Base-by-base conservation (phyloP, 495 filamentous ascomycete species). In the Annulohypoxylon moriforme region DNA sequence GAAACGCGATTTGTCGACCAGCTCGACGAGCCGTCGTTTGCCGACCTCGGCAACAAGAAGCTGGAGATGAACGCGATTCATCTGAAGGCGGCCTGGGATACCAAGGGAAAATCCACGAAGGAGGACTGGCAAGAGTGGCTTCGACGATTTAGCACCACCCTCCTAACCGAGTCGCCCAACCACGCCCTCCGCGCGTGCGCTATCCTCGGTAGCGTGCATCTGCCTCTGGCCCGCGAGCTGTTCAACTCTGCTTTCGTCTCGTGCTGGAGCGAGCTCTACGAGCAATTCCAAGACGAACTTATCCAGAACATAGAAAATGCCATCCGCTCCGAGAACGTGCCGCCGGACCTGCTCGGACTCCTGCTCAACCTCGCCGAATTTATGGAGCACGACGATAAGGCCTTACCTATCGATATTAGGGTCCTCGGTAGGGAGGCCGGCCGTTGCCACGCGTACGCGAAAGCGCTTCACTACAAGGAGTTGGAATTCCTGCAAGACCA, bases 41-140 rank as follows among this genome's bases (percentile, higher is more conserved):
- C 93, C 4, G 96, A 98, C 71, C 92, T 95, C 60, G 89, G 89
- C 7, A 92, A 91, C 57, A 98, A 97, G 85, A 97, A 98, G 81
- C 85, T 97, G 55, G 93, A 94, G 36, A 92, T 97, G 61, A 99
- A 98, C 72, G 94, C 97, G 59, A 93, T 98, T 74, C 96, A 99
- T 83, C 85, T 99, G 9, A 97, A 97, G 78, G 93, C 93, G 67
- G 96, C 96, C 1, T 99, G 96, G 96, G 96, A 98, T 72, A 94
- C 96, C 3, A 93, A 89, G 36, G 92, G 96, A 60, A 96, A 97
- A 77, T 97, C 96, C 16, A 99, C 96, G 1, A 89, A 92, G 53
- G 96, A 99, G 77, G 96, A 99, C 79, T 99, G 96, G 96, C 92
- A 96, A 68, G 96, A 99, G 79, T 99, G 96, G 96, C 97, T 98